Evolutionary conservation across 352 stramenopile genomes (phyloP), one percentile per base, ranked within the genome.

Genomic region (Globisporangium ultimum): DNA sequence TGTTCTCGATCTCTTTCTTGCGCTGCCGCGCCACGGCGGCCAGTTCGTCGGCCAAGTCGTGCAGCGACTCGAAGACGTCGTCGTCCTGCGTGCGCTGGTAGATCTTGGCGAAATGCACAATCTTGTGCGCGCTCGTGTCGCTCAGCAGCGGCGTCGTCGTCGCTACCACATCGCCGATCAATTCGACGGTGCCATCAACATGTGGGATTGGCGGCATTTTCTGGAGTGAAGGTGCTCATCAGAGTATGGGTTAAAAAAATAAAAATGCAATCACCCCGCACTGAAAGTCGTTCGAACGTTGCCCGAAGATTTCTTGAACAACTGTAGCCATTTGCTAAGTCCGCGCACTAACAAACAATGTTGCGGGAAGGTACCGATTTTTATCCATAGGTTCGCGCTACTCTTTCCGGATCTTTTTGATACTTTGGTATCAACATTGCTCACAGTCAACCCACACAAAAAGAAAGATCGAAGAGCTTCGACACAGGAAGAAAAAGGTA

Each of bases 81-180:
- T 74, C 68, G 21, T 87, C 75, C 28, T 76, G 78, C 28, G 61
- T 74, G 58, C 80, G 80, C 55, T 77, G 73, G 68, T 93, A 91
- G 66, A 93, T 67, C 48, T 73, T 70, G 7, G 79, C 66, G 50
- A 93, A 93, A 48, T 83, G 58, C n/a, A 83, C 60, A 42, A 81
- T 75, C 24, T 47, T 53, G 13, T 20, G 50, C 49, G 53, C 50
- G 50, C 58, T 34, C 7, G 9, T 12, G 18, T 14, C 20, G 43
- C 58, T 64, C 41, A 64, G 58, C 32, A 64, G 50, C 34, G 58
- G 58, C n/a, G n/a, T n/a, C n/a, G n/a, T n/a, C n/a, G n/a, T n/a
- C n/a, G n/a, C n/a, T n/a, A n/a, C n/a, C n/a, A n/a, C n/a, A n/a
- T n/a, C n/a, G n/a, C n/a, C n/a, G n/a, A n/a, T n/a, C n/a, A n/a